Base-by-base conservation (phyloP, 192 early-diverging fungal genomes). In the Linderina pennispora region DNA sequence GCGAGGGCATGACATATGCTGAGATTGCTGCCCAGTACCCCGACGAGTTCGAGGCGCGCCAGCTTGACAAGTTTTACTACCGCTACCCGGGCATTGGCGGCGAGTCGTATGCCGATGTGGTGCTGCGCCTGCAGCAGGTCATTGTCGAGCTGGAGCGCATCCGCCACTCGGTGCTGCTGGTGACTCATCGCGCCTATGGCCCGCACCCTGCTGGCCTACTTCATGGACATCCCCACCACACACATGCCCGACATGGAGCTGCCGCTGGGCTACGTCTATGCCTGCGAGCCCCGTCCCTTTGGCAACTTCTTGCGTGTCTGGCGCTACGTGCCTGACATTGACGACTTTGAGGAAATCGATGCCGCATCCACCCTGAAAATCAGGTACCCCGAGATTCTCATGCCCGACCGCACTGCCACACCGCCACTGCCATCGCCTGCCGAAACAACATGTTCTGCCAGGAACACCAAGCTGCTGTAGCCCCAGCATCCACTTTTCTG, bases 91-190 rank as follows among this genome's bases (percentile, higher is more conserved):
- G 95, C 14, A 83, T 90, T 40, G 95, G 95, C 28, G 94, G 94
- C 26, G 95, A 98, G 68, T 89, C 85, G 15, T 94, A 94, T 43
- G 52, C 60, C 54, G 95, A 98, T 57, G 94, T 98, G 17, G 92
- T 98, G 41, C 89, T 96, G 62, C 77, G 94, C 16, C 50, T 98
- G 41, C 78, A 91, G 54, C 91, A 92, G 23, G 70, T 97, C 36
- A 94, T 98, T 58, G 82, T 98, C 40, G 95, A 98, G 68, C 75
- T 95, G 44, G 95, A 98, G 63, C 77, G 95, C 41, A 95, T 93
- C 80, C 83, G 84, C 7, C 81, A 84, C 32, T 85, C 85, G 24
- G 81, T 88, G 17, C 46, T 96, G 48, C 83, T 98, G 55, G 83
- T 96, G 14, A 94, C 92, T 0, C 95, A 98, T 74, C 80, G 89